A percentile compares a stretch with the other conserved stretches of the same genome.
Conservation (phyloP, 2,329 filamentous ascomycete species). For the Elsinoe ampelina region DNA sequence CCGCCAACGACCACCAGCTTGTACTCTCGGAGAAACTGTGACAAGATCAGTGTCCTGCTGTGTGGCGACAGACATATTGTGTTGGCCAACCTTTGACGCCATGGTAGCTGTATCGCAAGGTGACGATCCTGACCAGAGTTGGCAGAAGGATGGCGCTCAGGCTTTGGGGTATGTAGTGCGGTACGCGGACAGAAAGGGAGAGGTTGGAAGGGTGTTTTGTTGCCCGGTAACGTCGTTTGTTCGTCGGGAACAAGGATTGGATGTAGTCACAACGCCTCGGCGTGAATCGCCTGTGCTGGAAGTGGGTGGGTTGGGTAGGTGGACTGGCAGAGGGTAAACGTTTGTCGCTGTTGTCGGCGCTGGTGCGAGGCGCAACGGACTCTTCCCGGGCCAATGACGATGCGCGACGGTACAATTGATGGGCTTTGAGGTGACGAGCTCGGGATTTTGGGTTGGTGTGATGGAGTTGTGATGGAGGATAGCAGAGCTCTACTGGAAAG, state of each 20-base stretch:
- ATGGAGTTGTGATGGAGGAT: conserved; percentile 4
- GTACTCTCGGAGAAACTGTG: conserved; percentile 45
- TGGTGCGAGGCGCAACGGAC: conserved; percentile 11
- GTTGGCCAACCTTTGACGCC: conserved; percentile 17
- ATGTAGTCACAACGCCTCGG: conserved; percentile 9
- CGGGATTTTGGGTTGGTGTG: background rate
- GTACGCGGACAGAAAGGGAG: background rate
- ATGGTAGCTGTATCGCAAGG: conserved; percentile 7
- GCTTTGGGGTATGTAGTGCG: background rate
- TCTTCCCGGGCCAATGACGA: conserved; percentile 2
- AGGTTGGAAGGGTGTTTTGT: conserved; percentile 12
- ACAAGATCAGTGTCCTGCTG: background rate
- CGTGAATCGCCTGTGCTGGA: conserved; percentile 7
- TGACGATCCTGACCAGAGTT: conserved; percentile 12
- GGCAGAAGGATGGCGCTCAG: background rate
- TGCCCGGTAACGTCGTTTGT: conserved; percentile 6
- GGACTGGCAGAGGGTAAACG: background rate
- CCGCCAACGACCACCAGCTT: conserved; percentile 84
- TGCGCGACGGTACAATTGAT: conserved; percentile 9
- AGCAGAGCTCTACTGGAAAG: conserved; percentile 1
- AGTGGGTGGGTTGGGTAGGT: background rate
- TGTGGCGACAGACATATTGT: background rate
- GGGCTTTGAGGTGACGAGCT: background rate
- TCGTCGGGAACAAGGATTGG: conserved; percentile 1
- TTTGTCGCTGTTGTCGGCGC: conserved; percentile 9